Percentiles rank a stretch among this genome's conserved stretches.
Evolutionary conservation across 2,329 filamentous ascomycete species (phyloP).

Genomic region (Cladosporium sp.): DNA sequence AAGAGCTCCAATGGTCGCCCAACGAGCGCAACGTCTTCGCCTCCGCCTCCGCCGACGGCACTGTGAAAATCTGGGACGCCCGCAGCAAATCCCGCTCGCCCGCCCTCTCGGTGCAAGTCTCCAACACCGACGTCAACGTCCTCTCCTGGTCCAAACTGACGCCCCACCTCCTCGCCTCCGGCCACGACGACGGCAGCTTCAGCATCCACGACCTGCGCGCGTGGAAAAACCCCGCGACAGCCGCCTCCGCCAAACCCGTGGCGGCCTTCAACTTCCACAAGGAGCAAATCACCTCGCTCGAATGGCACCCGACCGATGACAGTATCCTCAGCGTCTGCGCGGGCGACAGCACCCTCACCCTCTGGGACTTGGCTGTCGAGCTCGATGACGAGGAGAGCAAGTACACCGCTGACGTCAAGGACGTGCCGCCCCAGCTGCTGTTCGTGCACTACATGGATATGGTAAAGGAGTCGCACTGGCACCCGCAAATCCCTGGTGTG

Average conservation of each 20-base stretch:
- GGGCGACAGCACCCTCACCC: slow-evolving; percentile 86
- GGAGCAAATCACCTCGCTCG: slow-evolving; percentile 90
- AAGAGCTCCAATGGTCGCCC: slow-evolving; percentile 96
- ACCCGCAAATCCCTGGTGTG: slow-evolving; percentile 87
- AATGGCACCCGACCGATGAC: slow-evolving; percentile 97
- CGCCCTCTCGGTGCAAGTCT: slow-evolving; percentile 82
- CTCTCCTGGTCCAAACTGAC: slow-evolving; percentile 92
- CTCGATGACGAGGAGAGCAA: slow-evolving; percentile 94
- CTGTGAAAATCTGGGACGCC: slow-evolving; percentile 92
- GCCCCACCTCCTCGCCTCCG: slow-evolving; percentile 81
- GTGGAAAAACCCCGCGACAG: slow-evolving; percentile 63
- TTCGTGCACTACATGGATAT: slow-evolving; percentile 96
- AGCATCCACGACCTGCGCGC: slow-evolving; percentile 93
- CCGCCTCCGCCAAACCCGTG: slow-evolving; percentile 66
- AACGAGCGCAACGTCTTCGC: slow-evolving; percentile 91
- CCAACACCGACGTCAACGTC: slow-evolving; percentile 85
- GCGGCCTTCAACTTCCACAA: slow-evolving; percentile 93
- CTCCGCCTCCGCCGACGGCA: slow-evolving; percentile 89
- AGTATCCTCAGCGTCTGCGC: slow-evolving; percentile 89
- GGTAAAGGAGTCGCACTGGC: slow-evolving; percentile 96
- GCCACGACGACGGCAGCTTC: slow-evolving; percentile 90
- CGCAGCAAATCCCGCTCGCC: slow-evolving; percentile 83
- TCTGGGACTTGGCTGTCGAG: slow-evolving; percentile 97
- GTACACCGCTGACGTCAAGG: slow-evolving; percentile 78
- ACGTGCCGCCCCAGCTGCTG: slow-evolving; percentile 87